Base-by-base conservation (phyloP, 2,329 filamentous ascomycete species). In the Epichloe gansuensis region DNA sequence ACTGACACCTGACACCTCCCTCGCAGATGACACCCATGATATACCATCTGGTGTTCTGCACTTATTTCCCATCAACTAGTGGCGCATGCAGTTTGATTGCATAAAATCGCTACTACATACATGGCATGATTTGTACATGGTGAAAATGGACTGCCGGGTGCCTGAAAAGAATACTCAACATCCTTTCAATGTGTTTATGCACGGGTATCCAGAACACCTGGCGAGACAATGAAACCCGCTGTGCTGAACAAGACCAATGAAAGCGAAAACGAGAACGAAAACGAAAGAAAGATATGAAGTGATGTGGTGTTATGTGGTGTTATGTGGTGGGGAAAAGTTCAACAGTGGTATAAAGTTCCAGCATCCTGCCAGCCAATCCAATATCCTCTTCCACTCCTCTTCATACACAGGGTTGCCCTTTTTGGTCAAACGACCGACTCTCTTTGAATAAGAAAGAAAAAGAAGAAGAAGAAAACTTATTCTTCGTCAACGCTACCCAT, bases 401-500 rank as follows among this genome's bases (percentile, higher is more conserved):
- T 46, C 23, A 23, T 31, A 35, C 44, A 31, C 12, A 34, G 12
- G 13, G 13, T 25, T n/a, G 15, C 31, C 17, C 28, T 23, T 31
- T 23, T 31, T 4, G 28, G 28, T 31, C 28, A 31, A 31, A 31
- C 8, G 28, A 31, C 28, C 28, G 28, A 11, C 28, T 31, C 28
- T 31, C 28, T 31, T 31, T 9, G 17, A 31, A 31, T 3, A 31
- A 37, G 6, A 28, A 5, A 13, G 31, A 12, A 11, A 39, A 15
- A 37, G n/a, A 15, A 34, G 28, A 6, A 2, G 5, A 38, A 21
- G 39, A 15, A 11, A 34, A 59, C 53, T 53, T 71, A 78, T 65
- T 81, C 78, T 63, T 81, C 78, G 52, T 78, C 72, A 56, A 81
- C 64, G 57, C 75, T 76, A 51, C 72, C 72, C 77, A 80, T 80